Conservation (phyloP, 305 asterid genomes). For the Fraxinus baroniana region DNA sequence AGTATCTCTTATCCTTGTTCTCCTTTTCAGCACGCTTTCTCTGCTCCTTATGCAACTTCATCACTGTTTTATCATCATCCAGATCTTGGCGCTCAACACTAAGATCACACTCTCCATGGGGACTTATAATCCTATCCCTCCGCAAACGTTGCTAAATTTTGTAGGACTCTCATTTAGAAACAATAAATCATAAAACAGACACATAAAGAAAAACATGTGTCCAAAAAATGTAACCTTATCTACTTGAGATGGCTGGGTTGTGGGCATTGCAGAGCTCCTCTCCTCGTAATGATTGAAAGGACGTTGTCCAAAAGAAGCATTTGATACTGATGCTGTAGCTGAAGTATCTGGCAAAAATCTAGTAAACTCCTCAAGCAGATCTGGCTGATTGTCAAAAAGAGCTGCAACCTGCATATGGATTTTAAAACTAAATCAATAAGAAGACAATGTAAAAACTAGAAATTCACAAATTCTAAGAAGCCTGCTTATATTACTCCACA, state of each 20-base stretch:
- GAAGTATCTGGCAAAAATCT: constrained; percentile 90
- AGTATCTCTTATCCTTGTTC: constrained; percentile 65
- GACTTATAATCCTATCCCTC: constrained; percentile 62
- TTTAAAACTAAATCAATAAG: constrained; percentile 19
- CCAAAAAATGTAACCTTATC: constrained; percentile 58
- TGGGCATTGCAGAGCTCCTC: constrained; percentile 67
- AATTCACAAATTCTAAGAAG: constrained; percentile 11
- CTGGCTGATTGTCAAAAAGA: constrained; percentile 80
- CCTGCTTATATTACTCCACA: not conserved
- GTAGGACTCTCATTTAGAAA: constrained; percentile 22
- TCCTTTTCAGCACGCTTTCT: constrained; percentile 81
- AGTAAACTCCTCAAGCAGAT: constrained; percentile 92
- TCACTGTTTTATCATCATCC: constrained; percentile 69
- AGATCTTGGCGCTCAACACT: constrained; percentile 85
- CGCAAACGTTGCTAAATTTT: constrained; percentile 58
- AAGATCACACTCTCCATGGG: constrained; percentile 66
- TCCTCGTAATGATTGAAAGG: constrained; percentile 62
- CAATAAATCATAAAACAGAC: constrained; percentile 9
- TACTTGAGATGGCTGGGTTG: constrained; percentile 49
- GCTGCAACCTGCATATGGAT: constrained; percentile 64
- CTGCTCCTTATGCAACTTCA: constrained; percentile 29
- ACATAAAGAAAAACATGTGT: not conserved
- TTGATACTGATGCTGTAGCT: constrained; percentile 61
- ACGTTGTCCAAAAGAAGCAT: constrained; percentile 57
- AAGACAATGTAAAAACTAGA: constrained; percentile 6